phyloP scores from a whole-genome alignment of 1,284 basidiomycete species.

The Tremellales sp. region DNA sequence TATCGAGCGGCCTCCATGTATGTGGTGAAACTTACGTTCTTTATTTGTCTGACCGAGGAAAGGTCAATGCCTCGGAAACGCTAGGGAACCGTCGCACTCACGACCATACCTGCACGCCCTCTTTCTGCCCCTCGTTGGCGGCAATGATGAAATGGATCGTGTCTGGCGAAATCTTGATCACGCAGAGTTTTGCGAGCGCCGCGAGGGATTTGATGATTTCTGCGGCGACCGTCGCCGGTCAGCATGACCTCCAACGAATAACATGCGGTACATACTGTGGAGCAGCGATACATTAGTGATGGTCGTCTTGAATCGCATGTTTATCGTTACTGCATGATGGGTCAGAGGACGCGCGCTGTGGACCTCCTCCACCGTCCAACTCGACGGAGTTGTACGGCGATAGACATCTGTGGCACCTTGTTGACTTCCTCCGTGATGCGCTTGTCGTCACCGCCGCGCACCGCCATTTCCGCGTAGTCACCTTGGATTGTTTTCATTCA shows the following conservation, averaged over 20 bases:
- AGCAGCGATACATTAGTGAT: conserved; percentile 61
- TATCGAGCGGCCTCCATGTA: too few relatives aligned
- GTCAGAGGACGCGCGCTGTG: too few relatives aligned
- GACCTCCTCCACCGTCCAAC: too few relatives aligned
- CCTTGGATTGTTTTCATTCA: too few relatives aligned
- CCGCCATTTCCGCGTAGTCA: too few relatives aligned
- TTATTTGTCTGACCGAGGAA: too few relatives aligned
- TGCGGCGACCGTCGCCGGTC: conserved; percentile 32
- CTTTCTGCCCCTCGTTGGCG: conserved; percentile 71
- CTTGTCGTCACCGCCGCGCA: too few relatives aligned
- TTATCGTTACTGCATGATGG: too few relatives aligned
- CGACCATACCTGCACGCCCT: conserved; percentile 91
- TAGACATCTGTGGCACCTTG: too few relatives aligned
- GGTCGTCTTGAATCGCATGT: conserved; percentile 64
- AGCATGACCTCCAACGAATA: background rate
- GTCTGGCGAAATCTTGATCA: conserved; percentile 70
- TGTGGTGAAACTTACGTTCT: too few relatives aligned
- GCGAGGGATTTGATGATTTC: conserved; percentile 73
- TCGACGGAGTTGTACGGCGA: too few relatives aligned
- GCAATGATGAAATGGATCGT: conserved; percentile 70
- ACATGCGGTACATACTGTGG: conserved; percentile 53
- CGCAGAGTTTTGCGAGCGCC: conserved; percentile 75
- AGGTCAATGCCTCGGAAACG: background rate
- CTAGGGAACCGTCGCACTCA: conserved; percentile 51
- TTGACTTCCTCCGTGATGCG: too few relatives aligned